Evolutionary conservation across 2,329 filamentous ascomycete genomes (phyloP).

Genomic region (Fusarium pseudograminearum): DNA sequence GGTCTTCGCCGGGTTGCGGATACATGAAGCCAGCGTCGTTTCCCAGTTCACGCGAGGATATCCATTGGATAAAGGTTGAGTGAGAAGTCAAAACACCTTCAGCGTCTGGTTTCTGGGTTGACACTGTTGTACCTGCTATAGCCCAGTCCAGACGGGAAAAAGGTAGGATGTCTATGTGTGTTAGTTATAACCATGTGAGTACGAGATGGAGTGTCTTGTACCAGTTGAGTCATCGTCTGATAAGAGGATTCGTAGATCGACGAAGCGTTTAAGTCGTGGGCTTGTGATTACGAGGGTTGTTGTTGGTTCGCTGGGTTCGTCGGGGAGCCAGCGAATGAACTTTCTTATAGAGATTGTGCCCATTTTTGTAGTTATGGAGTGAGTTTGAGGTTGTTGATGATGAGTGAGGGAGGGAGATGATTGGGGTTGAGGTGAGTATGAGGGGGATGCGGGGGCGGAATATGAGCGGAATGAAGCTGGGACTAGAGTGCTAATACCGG

Average conservation of each 20-base stretch:
- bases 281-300: slow-evolving; percentile 74
- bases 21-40: slow-evolving; percentile 70
- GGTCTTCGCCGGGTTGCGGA: slow-evolving; percentile 53
- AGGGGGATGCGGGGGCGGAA: slow-evolving; percentile 27
- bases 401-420: neutral
- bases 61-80: slow-evolving; percentile 68
- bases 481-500: no score
- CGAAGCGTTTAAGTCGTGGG: slow-evolving; percentile 63
- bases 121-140: slow-evolving; percentile 68
- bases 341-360: slow-evolving; percentile 67
- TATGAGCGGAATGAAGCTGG: slow-evolving; percentile 4
- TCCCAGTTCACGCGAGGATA: slow-evolving; percentile 65
- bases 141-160: slow-evolving; percentile 70
- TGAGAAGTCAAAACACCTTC: slow-evolving; percentile 48
- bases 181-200: neutral
- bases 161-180: slow-evolving; percentile 32
- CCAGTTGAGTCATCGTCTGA: slow-evolving; percentile 41
- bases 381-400: neutral
- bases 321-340: slow-evolving; percentile 70
- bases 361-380: slow-evolving; percentile 48
- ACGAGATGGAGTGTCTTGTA: slow-evolving; percentile 2
- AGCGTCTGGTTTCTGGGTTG: slow-evolving; percentile 46
- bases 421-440: neutral
- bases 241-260: slow-evolving; percentile 69
- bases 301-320: slow-evolving; percentile 68